phyloP scores from a whole-genome alignment of 768 basidiomycete genomes.

The Tulasnella sp. region DNA sequence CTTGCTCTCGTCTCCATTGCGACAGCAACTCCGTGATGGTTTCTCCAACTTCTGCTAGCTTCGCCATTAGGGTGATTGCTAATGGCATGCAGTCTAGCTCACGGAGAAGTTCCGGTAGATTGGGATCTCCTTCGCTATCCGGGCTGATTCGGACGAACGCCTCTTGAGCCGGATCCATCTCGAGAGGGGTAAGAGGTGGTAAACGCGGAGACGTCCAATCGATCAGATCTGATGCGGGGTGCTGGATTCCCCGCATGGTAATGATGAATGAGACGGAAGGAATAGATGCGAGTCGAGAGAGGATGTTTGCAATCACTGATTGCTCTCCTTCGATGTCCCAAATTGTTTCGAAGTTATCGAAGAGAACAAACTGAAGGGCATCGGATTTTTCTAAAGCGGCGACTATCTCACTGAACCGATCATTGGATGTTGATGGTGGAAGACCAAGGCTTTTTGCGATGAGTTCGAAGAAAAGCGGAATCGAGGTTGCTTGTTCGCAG shows the following conservation, averaged over 20 bases:
- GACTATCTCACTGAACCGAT: slow-evolving; percentile 20
- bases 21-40: slow-evolving; percentile 4
- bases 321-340: slow-evolving; percentile 25
- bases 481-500: slow-evolving; percentile 26
- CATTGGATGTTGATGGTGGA: slow-evolving; percentile 20
- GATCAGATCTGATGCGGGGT: background rate
- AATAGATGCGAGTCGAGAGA: slow-evolving; percentile 22
- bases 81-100: slow-evolving; percentile 26
- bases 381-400: slow-evolving; percentile 20
- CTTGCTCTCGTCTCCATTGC: slow-evolving; percentile 6
- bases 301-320: slow-evolving; percentile 21
- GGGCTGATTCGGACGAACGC: slow-evolving; percentile 20
- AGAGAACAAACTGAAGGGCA: slow-evolving; percentile 25
- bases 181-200: background rate
- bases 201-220: slow-evolving; percentile 3
- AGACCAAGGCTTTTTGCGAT: slow-evolving; percentile 21
- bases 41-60: slow-evolving; percentile 16
- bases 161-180: slow-evolving; percentile 19
- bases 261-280: slow-evolving; percentile 25
- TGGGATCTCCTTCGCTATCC: slow-evolving; percentile 18
- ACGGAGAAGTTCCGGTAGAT: slow-evolving; percentile 20
- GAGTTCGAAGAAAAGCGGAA: slow-evolving; percentile 22
- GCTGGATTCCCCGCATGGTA: slow-evolving; percentile 26
- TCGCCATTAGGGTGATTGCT: slow-evolving; percentile 29
- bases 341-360: slow-evolving; percentile 34